These are phyloP conservation scores for Obelidium mucronatum DNA, from an alignment of 192 early-diverging fungal genomes.

Conservation along the genomic window DNA sequence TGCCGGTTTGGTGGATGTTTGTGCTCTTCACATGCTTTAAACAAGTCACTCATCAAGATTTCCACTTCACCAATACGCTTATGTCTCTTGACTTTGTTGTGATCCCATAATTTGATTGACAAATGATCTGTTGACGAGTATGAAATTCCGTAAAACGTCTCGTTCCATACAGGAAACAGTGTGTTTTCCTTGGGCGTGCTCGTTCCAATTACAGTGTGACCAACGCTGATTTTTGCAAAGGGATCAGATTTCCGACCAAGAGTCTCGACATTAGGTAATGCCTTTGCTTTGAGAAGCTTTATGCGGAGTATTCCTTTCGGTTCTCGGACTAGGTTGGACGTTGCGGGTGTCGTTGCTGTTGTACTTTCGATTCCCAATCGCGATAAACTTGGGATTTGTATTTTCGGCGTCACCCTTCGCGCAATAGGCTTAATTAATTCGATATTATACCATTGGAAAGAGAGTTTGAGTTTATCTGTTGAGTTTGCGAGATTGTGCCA, in stretches of 20 bases:
- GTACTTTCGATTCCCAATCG: too few species aligned
- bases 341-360: too few species aligned
- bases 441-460: background rate
- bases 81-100: conserved; percentile 84
- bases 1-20: too few species aligned
- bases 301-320: conserved; percentile 83
- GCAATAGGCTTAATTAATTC: too few species aligned
- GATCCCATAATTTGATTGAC: conserved; percentile 84
- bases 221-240: conserved; percentile 77
- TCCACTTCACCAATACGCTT: conserved; percentile 77
- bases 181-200: conserved; percentile 85
- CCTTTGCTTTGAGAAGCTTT: conserved; percentile 69
- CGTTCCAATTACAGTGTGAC: conserved; percentile 67
- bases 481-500: background rate
- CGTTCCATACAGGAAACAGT: conserved; percentile 90
- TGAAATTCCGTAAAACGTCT: conserved; percentile 81
- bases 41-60: too few species aligned
- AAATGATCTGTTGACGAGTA: conserved; percentile 78
- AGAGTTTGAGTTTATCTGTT: background rate
- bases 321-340: conserved; percentile 48
- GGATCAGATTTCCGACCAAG: conserved; percentile 80
- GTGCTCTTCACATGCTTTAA: too few species aligned
- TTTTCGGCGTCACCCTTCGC: too few species aligned
- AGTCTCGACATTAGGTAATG: background rate
- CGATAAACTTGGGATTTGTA: too few species aligned